Evolutionary conservation across 257 asterid genomes (phyloP).

Genomic region (Scutellaria barbata): DNA sequence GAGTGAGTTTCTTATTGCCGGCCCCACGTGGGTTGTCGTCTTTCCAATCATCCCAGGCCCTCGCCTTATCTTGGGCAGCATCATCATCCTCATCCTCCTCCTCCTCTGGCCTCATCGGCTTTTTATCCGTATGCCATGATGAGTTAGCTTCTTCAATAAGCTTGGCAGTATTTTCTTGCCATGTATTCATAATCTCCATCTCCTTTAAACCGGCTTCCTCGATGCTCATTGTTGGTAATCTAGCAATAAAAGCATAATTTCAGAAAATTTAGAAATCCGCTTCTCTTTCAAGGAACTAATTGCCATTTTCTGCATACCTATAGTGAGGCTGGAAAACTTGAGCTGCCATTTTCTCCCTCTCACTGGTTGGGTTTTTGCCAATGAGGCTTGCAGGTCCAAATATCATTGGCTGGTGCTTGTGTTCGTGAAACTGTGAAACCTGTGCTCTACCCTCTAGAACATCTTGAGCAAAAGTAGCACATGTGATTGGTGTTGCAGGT

Average conservation of each 20-base stretch:
- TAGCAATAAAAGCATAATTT: slow-evolving; percentile 31
- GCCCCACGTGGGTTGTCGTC: slow-evolving; percentile 98
- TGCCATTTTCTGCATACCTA: slow-evolving; percentile 50
- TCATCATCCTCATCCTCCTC: slow-evolving; percentile 77
- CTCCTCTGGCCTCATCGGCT: slow-evolving; percentile 51
- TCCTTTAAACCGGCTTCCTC: slow-evolving; percentile 98
- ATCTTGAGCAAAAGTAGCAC: slow-evolving; percentile 99
- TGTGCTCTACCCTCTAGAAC: slow-evolving; percentile 86
- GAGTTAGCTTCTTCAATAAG: slow-evolving; percentile 94
- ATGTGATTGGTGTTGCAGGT: slow-evolving; percentile 87
- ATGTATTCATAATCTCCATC: slow-evolving; percentile 94
- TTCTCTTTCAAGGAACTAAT: not conserved
- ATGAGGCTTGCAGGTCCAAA: slow-evolving; percentile 95
- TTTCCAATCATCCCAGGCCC: slow-evolving; percentile 99
- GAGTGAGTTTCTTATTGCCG: slow-evolving; percentile 97
- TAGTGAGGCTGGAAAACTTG: slow-evolving; percentile 94
- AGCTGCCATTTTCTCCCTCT: slow-evolving; percentile 88
- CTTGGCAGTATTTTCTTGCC: slow-evolving; percentile 80
- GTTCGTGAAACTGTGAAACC: slow-evolving; percentile 76
- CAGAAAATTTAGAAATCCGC: not conserved
- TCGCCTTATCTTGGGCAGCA: slow-evolving; percentile 88
- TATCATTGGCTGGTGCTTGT: slow-evolving; percentile 91
- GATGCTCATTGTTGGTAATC: slow-evolving; percentile 96
- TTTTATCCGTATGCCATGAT: slow-evolving; percentile 76
- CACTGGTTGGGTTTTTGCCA: slow-evolving; percentile 75